Evolutionary conservation across 2,329 filamentous ascomycete genomes (phyloP).

Genomic region (Xylaria digitata): DNA sequence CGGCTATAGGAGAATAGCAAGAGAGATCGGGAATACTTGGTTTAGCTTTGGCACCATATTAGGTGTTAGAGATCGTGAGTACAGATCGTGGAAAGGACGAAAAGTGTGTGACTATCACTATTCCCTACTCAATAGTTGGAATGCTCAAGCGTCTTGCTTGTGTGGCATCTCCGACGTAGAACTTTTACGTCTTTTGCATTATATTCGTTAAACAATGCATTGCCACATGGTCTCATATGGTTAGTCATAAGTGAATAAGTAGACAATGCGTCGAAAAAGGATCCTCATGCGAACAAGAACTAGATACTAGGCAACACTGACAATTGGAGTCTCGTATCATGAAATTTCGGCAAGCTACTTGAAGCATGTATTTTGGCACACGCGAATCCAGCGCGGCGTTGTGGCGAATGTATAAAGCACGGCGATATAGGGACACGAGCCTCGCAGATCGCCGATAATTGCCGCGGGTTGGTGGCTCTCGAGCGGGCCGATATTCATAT

Average conservation of each 20-base stretch:
- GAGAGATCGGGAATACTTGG: constrained; percentile 21
- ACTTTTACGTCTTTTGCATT: constrained; percentile 3
- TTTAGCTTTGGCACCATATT: constrained; percentile 8
- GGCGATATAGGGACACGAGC: constrained; percentile 34
- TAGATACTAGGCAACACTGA: constrained; percentile 20
- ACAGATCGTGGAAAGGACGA: background rate
- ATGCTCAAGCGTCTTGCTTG: constrained; percentile 19
- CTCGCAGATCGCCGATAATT: constrained; percentile 33
- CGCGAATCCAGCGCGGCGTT: constrained; percentile 25
- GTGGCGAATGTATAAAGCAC: constrained; percentile 35
- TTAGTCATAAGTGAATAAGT: constrained; percentile 27
- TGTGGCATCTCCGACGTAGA: background rate
- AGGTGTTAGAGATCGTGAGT: constrained; percentile 6
- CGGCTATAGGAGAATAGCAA: constrained; percentile 9
- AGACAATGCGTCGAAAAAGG: constrained; percentile 15
- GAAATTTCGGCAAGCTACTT: constrained; percentile 45
- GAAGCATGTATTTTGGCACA: constrained; percentile 28
- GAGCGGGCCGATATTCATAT: constrained; percentile 33
- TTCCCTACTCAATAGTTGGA: background rate
- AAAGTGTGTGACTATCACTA: background rate
- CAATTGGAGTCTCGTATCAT: constrained; percentile 42
- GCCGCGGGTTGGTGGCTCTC: constrained; percentile 25
- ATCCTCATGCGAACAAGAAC: constrained; percentile 17
- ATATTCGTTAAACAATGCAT: constrained; percentile 21
- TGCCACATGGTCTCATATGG: constrained; percentile 25